A percentile compares a stretch with the other conserved stretches of the same genome.
These are phyloP conservation scores for Starmerella potacharoeniae DNA, from an alignment of 805 yeast genomes.

Conservation along the genomic window DNA sequence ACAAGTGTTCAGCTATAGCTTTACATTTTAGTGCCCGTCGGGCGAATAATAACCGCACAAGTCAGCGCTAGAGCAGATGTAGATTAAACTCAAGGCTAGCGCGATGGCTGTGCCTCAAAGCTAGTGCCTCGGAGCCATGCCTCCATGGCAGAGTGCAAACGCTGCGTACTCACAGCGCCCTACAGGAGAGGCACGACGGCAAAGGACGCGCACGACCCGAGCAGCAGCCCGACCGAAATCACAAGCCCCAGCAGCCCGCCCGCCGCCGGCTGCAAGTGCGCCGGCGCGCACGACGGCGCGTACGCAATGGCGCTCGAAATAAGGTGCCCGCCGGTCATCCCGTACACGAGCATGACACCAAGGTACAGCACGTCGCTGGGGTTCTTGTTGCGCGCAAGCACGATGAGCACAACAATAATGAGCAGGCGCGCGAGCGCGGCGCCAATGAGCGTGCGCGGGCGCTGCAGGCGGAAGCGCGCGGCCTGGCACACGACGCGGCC, in stretches of 20 bases:
- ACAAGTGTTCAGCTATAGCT: no score
- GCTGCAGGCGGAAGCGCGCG: constrained; percentile 32
- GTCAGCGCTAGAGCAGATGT: no score
- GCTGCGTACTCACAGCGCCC: no score
- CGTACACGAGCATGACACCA: constrained; percentile 62
- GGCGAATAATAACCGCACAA: no score
- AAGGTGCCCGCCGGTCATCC: constrained; percentile 78
- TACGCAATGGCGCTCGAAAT: constrained; percentile 71
- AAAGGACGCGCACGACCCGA: constrained; percentile 71
- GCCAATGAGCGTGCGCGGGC: constrained; percentile 36
- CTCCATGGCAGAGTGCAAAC: no score
- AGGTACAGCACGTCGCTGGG: constrained; percentile 41
- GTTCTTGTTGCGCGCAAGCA: constrained; percentile 46
- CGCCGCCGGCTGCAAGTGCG: constrained; percentile 74
- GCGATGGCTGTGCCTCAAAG: no score
- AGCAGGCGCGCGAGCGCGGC: constrained; percentile 44
- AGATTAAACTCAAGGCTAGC: no score
- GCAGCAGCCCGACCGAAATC: constrained; percentile 63
- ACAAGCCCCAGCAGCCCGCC: constrained; percentile 85
- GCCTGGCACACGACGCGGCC: constrained; percentile 63
- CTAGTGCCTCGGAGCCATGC: no score
- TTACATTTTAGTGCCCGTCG: no score
- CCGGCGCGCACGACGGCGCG: constrained; percentile 50
- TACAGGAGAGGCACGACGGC: constrained; percentile 34
- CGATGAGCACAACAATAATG: constrained; percentile 61